Evolutionary conservation across 1,284 basidiomycete genomes (phyloP).

Genomic region (Anthracocystis walkeri): DNA sequence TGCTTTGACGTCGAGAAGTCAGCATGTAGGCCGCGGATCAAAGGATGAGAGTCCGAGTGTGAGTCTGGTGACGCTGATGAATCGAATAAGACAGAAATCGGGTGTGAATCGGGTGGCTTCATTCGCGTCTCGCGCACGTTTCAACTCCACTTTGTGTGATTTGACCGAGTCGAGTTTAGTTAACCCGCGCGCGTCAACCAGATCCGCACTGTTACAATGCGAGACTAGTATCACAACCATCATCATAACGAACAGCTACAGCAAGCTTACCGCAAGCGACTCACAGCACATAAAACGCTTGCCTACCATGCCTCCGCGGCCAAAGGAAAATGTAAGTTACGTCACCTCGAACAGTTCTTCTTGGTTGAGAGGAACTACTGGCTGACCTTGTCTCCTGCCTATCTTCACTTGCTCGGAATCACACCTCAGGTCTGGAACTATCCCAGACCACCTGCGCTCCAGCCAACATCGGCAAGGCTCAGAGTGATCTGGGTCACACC

Average conservation of each 20-base stretch:
- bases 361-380: no score
- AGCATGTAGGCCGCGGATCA: not conserved
- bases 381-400: no score
- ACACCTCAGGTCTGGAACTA: conserved; percentile 56
- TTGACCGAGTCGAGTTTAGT: not conserved
- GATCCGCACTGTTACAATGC: conserved; percentile 1
- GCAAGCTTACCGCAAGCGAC: not conserved
- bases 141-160: conserved; percentile 27
- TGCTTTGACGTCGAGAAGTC: not conserved
- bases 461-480: conserved; percentile 54
- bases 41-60: not conserved
- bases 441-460: conserved; percentile 63
- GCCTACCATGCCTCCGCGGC: conserved; percentile 43
- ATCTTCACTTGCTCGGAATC: no score
- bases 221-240: conserved; percentile 1
- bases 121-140: not conserved
- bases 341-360: no score
- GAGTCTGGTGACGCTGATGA: not conserved
- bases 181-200: conserved; percentile 14
- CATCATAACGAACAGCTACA: conserved; percentile 1
- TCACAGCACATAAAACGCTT: not conserved
- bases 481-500: conserved; percentile 61
- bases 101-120: conserved; percentile 4
- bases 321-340: conserved; percentile 41
- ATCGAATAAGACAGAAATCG: not conserved